Evolutionary conservation across 768 basidiomycete genomes (phyloP).

Genomic region (Daedalea quercina): DNA sequence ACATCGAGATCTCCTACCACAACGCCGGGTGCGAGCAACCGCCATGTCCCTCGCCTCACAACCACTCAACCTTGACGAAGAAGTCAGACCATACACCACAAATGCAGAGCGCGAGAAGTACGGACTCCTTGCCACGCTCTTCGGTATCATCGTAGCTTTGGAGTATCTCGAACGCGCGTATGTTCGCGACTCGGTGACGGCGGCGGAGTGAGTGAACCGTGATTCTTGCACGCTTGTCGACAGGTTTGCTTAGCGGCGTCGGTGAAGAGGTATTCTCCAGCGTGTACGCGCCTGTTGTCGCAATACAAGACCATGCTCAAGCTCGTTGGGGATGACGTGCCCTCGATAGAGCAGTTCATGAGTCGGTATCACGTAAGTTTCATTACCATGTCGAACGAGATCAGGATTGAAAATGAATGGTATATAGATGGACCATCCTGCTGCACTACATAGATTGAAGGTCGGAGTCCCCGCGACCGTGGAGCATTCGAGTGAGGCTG

Average conservation of each 20-base stretch:
- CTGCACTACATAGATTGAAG: constrained; percentile 82
- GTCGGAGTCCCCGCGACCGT: constrained; percentile 96
- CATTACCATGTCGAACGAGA: neutral
- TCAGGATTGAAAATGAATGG: neutral
- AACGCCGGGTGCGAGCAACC: neutral
- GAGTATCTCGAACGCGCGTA: constrained; percentile 96
- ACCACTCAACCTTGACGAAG: constrained; percentile 74
- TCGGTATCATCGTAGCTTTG: constrained; percentile 83
- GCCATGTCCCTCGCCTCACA: constrained; percentile 26
- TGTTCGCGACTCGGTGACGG: constrained; percentile 86
- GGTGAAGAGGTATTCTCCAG: constrained; percentile 84
- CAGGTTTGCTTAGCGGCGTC: constrained; percentile 26
- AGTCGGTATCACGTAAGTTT: constrained; percentile 61
- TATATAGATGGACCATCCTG: constrained; percentile 85
- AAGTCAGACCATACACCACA: constrained; percentile 80
- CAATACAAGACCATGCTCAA: constrained; percentile 98
- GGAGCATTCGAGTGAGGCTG: constrained; percentile 90
- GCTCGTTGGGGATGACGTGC: constrained; percentile 85
- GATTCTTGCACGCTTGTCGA: neutral
- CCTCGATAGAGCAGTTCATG: constrained; percentile 89
- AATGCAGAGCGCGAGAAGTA: constrained; percentile 88
- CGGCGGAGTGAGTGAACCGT: constrained; percentile 65
- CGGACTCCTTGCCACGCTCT: constrained; percentile 84
- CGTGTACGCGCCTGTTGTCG: constrained; percentile 87
- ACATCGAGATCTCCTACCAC: too few species aligned